Evolutionary conservation across 495 filamentous ascomycete genomes (phyloP).

Genomic region (Aspergillus homomorphus): DNA sequence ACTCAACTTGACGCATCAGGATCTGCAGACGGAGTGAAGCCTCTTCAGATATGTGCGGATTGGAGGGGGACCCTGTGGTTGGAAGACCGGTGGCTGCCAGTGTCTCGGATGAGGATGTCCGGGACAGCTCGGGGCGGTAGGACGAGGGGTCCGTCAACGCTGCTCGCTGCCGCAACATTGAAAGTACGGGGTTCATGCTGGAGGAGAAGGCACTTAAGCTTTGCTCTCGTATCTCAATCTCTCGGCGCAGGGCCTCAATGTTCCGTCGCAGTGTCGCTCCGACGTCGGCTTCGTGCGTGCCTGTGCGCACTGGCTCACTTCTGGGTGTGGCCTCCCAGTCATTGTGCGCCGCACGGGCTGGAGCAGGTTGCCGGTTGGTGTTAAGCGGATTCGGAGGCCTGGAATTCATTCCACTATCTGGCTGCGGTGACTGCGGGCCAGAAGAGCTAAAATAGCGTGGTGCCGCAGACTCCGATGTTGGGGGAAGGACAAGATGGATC

Average conservation of each 20-base stretch:
- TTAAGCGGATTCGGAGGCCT: conserved; percentile 9
- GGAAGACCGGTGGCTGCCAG: not conserved
- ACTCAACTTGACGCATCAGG: conserved; percentile 31
- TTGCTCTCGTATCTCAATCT: conserved; percentile 19
- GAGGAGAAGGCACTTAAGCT: not conserved
- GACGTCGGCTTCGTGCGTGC: conserved; percentile 18
- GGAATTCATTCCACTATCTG: not conserved
- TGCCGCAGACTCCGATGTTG: conserved; percentile 21
- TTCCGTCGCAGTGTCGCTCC: conserved; percentile 17
- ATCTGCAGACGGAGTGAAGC: conserved; percentile 23
- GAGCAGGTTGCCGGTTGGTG: conserved; percentile 3
- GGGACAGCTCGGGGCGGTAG: not conserved
- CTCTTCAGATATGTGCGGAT: conserved; percentile 13
- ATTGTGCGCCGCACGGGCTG: conserved; percentile 8
- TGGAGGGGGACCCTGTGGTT: not conserved
- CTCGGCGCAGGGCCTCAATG: conserved; percentile 22
- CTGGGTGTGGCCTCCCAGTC: conserved; percentile 16
- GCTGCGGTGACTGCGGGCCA: not conserved
- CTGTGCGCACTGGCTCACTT: conserved; percentile 10
- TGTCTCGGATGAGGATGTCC: not conserved
- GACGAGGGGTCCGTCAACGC: not conserved
- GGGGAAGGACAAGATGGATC: conserved; percentile 64
- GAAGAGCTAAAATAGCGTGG: conserved; percentile 8
- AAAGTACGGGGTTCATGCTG: not conserved
- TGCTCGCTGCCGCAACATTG: not conserved